A percentile compares a stretch with the other conserved stretches of the same genome.
phyloP scores from a whole-genome alignment of 169 alveolate genomes.

The Eimeria zaria region DNA sequence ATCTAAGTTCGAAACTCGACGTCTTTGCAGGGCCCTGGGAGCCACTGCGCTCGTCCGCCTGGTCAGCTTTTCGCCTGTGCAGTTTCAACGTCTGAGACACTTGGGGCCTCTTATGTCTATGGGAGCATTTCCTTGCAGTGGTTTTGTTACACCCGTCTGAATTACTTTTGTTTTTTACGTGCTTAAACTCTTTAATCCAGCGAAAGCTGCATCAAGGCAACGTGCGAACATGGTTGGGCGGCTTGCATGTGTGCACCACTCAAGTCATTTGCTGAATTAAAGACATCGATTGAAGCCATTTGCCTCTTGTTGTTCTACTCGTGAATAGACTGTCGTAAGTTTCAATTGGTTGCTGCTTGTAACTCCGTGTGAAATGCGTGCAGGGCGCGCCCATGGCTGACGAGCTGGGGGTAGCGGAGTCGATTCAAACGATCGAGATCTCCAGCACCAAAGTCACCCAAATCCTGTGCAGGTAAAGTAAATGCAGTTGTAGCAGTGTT shows the following conservation, averaged over 20 bases:
- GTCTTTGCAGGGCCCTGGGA: slow-evolving; percentile 98
- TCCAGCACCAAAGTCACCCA: slow-evolving; percentile 95
- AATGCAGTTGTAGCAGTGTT: background rate
- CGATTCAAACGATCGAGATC: slow-evolving; percentile 96
- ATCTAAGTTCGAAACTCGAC: slow-evolving; percentile 97
- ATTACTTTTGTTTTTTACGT: background rate
- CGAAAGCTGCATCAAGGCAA: background rate
- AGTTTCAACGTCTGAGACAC: background rate
- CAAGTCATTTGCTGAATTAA: background rate
- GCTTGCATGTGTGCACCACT: too few relatives aligned
- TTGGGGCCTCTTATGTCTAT: background rate
- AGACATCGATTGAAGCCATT: too few relatives aligned
- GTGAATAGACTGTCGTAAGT: background rate
- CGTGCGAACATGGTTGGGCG: background rate
- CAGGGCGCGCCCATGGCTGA: slow-evolving; percentile 96
- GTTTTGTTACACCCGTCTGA: background rate
- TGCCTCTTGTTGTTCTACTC: background rate
- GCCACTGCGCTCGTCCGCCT: slow-evolving; percentile 97
- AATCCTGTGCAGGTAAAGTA: slow-evolving; percentile 54
- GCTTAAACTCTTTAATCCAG: background rate
- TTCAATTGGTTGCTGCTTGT: background rate
- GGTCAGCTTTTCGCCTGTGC: slow-evolving; percentile 86
- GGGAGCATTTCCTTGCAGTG: background rate
- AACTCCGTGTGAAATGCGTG: background rate
- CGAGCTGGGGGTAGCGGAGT: slow-evolving; percentile 97